A percentile compares a stretch with the other conserved stretches of the same genome.
Conservation (phyloP, 805 yeast genomes). For the Metschnikowia corniflorae region DNA sequence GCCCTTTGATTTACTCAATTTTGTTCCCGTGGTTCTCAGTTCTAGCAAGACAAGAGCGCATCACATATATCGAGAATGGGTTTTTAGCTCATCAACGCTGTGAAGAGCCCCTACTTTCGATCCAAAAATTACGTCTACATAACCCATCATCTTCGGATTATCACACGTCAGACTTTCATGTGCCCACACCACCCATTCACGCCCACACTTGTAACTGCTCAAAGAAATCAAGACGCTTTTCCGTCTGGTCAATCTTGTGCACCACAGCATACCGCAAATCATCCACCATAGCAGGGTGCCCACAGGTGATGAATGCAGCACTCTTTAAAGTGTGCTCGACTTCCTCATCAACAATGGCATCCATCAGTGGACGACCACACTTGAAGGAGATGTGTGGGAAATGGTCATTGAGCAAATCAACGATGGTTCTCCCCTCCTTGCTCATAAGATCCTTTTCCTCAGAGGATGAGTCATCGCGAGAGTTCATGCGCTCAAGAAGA, state of each 20-base stretch:
- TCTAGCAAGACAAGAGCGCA: no score
- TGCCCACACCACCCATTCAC: no score
- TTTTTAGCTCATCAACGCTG: no score
- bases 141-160: no score
- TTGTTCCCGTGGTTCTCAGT: no score
- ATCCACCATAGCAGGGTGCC: conserved; percentile 33
- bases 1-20: no score
- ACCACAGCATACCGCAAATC: conserved; percentile 24
- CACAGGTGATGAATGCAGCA: conserved; percentile 34
- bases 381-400: conserved; percentile 17
- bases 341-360: conserved; percentile 33
- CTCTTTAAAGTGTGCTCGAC: conserved; percentile 39
- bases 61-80: no score
- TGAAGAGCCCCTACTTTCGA: no score
- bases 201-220: conserved; percentile 25
- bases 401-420: conserved; percentile 1
- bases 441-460: conserved; percentile 6
- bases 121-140: no score
- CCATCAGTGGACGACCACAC: conserved; percentile 46
- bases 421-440: no score
- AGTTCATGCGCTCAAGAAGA: no score
- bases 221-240: conserved; percentile 19
- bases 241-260: conserved; percentile 16
- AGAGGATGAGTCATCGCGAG: conserved; percentile 8
- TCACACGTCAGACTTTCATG: no score